Evolutionary conservation across 2,329 filamentous ascomycete species (phyloP), one percentile per base, ranked within the genome.

Genomic region (Aspergillus sp.): DNA sequence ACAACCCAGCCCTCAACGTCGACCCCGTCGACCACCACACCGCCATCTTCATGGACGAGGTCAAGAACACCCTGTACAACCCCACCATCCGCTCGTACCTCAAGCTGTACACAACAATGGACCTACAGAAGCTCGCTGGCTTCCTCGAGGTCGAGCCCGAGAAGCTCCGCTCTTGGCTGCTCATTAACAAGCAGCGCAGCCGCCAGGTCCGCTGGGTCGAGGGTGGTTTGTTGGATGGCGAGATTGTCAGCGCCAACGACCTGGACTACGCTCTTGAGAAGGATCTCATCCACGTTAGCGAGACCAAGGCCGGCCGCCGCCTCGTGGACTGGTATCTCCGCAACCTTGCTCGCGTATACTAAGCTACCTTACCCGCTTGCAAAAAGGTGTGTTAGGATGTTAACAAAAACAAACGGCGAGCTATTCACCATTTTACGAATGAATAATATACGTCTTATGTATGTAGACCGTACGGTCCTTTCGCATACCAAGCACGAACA

Each of bases 31-130:
- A 99, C 81, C 95, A 99, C 83, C 93, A 99, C 80, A 87, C 96
- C 64, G 84, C 90, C 70, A 89, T 99, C 80, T 99, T 99, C 84
- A 98, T 99, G 93, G 93, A 97, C 68, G 95, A 99, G 82, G 93
- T 99, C 77, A 96, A 96, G 87, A 97, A 91, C 80, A 98, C 96
- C 80, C 95, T 99, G 86, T 96, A 87, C 87, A 93, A 91, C 76
- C 95, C 95, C 44, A 97, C 93, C 45, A 90, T 99, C 76, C 96
- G 96, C 84, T 97, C 93, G 62, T 99, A 99, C 83, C 86, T 99
- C 66, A 95, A 96, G 75, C 89, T 99, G 56, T 99, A 99, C 86
- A 98, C 95, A 45, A 99, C 95, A 67, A 98, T 99, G 93, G 95
- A 99, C 71, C 83, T 99, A 62, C 95, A 93, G 83, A 99, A 99